Evolutionary conservation across 805 yeast genomes (phyloP).

Genomic region (Candida qinlingensis): DNA sequence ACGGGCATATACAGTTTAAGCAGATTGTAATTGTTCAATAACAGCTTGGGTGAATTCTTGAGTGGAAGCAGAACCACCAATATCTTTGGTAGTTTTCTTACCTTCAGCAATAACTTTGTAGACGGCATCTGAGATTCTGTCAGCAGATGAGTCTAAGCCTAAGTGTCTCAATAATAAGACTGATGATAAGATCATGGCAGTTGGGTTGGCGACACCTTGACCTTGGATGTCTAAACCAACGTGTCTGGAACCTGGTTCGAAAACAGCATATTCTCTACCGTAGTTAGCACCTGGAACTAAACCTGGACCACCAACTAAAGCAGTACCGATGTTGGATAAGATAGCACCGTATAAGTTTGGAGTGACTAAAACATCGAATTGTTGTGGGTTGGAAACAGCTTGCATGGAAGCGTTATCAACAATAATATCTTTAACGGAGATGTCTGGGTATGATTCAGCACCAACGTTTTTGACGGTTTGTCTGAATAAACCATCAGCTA

Average conservation of each 20-base stretch:
- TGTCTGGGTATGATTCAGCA: conserved; percentile 77
- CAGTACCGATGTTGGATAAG: conserved; percentile 97
- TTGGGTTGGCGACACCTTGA: conserved; percentile 93
- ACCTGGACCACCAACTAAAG: conserved; percentile 95
- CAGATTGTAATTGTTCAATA: conserved; percentile 35
- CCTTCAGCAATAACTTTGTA: conserved; percentile 89
- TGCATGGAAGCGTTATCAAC: conserved; percentile 99
- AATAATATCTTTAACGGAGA: conserved; percentile 84
- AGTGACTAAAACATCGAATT: conserved; percentile 95
- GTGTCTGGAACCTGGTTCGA: conserved; percentile 99
- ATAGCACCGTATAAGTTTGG: conserved; percentile 98
- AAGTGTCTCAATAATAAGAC: conserved; percentile 92
- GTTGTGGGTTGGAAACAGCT: conserved; percentile 97
- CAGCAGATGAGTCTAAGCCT: conserved; percentile 81
- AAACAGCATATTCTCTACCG: conserved; percentile 95
- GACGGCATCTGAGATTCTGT: conserved; percentile 83
- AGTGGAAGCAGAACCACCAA: conserved; percentile 86
- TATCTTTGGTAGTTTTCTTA: conserved; percentile 77
- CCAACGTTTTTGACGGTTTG: conserved; percentile 85
- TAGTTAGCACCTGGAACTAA: conserved; percentile 97
- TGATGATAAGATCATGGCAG: conserved; percentile 92
- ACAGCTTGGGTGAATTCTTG: conserved; percentile 93
- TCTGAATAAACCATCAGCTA: conserved; percentile 97
- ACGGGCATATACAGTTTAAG: conserved; percentile 2
- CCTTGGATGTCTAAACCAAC: conserved; percentile 97